Percentiles rank a stretch among this genome's conserved stretches.
These are phyloP conservation scores for Populus davidiana DNA, from an alignment of 345 rosid species.

Conservation along the genomic window DNA sequence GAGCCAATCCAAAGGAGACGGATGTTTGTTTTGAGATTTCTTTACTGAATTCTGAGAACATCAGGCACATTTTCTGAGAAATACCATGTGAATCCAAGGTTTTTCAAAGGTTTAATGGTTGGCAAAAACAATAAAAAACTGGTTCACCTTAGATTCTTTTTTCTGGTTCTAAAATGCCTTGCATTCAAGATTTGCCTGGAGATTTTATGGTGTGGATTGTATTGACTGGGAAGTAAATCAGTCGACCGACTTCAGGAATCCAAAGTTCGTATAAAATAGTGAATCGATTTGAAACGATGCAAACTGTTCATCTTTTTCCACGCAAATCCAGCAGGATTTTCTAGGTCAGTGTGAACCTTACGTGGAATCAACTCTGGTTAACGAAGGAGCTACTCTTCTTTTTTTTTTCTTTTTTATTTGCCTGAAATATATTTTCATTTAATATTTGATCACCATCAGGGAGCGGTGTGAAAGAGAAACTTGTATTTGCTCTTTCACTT, in stretches of 20 bases:
- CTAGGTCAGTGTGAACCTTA: constrained; percentile 16
- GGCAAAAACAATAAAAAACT: neutral
- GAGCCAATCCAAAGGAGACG: constrained; percentile 54
- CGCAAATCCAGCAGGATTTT: constrained; percentile 17
- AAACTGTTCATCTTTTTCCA: constrained; percentile 2
- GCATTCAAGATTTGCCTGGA: neutral
- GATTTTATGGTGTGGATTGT: neutral
- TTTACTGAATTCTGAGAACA: constrained; percentile 15
- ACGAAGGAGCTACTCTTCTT: neutral
- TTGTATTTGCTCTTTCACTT: neutral
- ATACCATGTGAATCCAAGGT: constrained; percentile 39
- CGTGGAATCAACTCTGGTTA: constrained; percentile 11
- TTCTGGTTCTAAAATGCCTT: neutral
- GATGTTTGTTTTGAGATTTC: constrained; percentile 41
- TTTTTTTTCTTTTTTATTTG: neutral
- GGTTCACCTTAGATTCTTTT: neutral
- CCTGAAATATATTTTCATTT: neutral
- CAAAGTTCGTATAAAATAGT: constrained; percentile 1
- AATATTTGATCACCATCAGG: neutral
- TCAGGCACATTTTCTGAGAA: constrained; percentile 41
- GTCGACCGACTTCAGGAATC: constrained; percentile 19
- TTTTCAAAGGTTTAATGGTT: neutral
- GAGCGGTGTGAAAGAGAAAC: neutral
- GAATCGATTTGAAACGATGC: constrained; percentile 23
- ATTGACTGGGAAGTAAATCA: neutral